Evolutionary conservation across 345 rosid species (phyloP).

Genomic region (Populus deltoides): DNA sequence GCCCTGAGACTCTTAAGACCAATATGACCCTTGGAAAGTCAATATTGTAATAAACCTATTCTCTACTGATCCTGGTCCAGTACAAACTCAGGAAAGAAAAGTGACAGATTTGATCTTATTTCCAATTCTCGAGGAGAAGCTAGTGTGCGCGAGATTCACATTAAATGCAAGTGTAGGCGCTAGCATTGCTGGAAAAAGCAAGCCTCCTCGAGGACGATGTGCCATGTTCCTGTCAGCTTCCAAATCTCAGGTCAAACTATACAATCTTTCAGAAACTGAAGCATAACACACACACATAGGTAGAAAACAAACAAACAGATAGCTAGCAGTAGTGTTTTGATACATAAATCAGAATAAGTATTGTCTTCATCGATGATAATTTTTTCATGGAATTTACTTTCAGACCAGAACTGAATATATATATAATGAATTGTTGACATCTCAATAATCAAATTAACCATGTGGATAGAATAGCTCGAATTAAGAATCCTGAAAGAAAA

Average conservation of each 20-base stretch:
- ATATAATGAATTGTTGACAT: too few relatives aligned
- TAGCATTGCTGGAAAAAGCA: not conserved
- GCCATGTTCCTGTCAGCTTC: slow-evolving; percentile 22
- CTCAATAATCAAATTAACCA: too few relatives aligned
- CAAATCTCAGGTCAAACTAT: not conserved
- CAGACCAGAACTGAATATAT: too few relatives aligned
- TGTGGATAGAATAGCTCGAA: too few relatives aligned
- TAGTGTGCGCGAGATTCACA: not conserved
- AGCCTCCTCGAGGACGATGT: not conserved
- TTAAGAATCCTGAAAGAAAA: too few relatives aligned
- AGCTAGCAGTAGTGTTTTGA: too few relatives aligned
- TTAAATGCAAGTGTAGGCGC: not conserved
- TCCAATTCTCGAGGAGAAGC: slow-evolving; percentile 23
- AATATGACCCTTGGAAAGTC: slow-evolving; percentile 81
- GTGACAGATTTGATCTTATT: slow-evolving; percentile 44
- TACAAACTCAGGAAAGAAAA: slow-evolving; percentile 64
- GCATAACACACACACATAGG: too few relatives aligned
- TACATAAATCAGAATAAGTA: too few relatives aligned
- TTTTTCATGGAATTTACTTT: too few relatives aligned
- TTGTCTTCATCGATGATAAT: too few relatives aligned
- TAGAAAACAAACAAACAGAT: too few relatives aligned
- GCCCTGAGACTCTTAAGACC: slow-evolving; percentile 66
- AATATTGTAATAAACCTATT: slow-evolving; percentile 41
- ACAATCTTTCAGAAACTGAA: not conserved
- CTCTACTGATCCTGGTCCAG: slow-evolving; percentile 79